phyloP scores from a whole-genome alignment of 1,284 basidiomycete species.

The Austropuccinia psidii region DNA sequence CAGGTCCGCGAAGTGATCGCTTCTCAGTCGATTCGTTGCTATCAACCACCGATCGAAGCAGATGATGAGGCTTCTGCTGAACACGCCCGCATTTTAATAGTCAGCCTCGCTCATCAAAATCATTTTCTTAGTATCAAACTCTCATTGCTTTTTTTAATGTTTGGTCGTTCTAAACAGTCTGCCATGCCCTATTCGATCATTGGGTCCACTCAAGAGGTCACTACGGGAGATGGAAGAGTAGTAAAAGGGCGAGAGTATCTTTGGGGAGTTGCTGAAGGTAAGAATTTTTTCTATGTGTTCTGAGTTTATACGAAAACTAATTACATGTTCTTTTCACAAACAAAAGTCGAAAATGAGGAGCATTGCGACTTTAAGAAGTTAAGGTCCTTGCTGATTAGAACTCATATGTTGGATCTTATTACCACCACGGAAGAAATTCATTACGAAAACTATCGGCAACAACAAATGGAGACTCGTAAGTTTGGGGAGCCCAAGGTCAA shows the following conservation, averaged over 20 bases:
- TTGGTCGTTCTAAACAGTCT: conserved; percentile 49
- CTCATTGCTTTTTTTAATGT: background rate
- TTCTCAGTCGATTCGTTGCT: conserved; percentile 89
- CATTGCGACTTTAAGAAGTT: conserved; percentile 99
- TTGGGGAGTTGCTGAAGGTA: conserved; percentile 98
- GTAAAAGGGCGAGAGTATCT: conserved; percentile 98
- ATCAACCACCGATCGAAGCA: conserved; percentile 80
- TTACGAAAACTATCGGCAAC: conserved; percentile 96
- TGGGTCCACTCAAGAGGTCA: conserved; percentile 89
- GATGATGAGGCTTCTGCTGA: conserved; percentile 85
- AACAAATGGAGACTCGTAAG: conserved; percentile 99
- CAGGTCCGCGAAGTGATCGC: conserved; percentile 84
- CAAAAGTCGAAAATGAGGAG: conserved; percentile 86
- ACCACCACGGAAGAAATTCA: conserved; percentile 91
- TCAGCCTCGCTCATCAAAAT: conserved; percentile 26
- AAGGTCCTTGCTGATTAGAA: conserved; percentile 88
- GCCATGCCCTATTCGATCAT: conserved; percentile 99
- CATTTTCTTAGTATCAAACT: background rate
- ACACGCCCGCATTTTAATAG: conserved; percentile 71
- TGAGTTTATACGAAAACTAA: background rate
- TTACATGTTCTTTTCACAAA: background rate
- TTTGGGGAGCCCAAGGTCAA: conserved; percentile 98
- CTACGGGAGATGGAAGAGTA: conserved; percentile 76
- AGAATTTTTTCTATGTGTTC: conserved; percentile 41
- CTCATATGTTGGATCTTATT: conserved; percentile 97